phyloP scores from a whole-genome alignment of 139 green algal species.

The Yamagishiella unicocca region DNA sequence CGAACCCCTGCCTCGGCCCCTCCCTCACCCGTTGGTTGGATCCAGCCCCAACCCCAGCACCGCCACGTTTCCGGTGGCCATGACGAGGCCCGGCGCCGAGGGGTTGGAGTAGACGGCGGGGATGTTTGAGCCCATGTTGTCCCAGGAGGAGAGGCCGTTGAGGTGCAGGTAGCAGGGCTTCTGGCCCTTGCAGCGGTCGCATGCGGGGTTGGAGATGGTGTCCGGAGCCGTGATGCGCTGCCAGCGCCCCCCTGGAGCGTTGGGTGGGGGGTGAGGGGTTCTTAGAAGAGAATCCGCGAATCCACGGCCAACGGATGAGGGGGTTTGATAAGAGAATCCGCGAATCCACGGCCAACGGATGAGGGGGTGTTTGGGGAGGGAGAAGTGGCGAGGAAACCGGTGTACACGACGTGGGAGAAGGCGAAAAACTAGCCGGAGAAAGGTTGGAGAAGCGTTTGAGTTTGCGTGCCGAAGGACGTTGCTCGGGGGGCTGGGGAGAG shows the following conservation, averaged over 20 bases:
- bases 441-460: no score
- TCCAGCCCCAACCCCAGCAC: conserved; percentile 58
- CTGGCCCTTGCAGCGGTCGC: conserved; percentile 53
- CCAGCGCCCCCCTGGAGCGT: conserved; percentile 68
- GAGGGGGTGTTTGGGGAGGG: no score
- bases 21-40: conserved; percentile 65
- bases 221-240: conserved; percentile 65
- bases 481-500: no score
- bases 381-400: no score
- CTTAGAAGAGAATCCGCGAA: no score
- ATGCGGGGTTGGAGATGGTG: conserved; percentile 59
- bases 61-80: conserved; percentile 90
- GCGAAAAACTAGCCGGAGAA: no score
- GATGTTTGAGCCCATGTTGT: conserved; percentile 49
- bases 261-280: no score
- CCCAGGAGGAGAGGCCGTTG: conserved; percentile 79
- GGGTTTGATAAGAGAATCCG: no score
- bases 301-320: no score
- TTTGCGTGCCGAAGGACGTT: no score
- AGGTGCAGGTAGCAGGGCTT: conserved; percentile 79
- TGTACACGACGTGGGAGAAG: no score
- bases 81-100: conserved; percentile 88
- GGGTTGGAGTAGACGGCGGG: conserved; percentile 90
- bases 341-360: no score
- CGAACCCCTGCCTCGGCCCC: neutral